phyloP scores from a whole-genome alignment of 2,329 filamentous ascomycete genomes.

The Camptophora hylomeconis region DNA sequence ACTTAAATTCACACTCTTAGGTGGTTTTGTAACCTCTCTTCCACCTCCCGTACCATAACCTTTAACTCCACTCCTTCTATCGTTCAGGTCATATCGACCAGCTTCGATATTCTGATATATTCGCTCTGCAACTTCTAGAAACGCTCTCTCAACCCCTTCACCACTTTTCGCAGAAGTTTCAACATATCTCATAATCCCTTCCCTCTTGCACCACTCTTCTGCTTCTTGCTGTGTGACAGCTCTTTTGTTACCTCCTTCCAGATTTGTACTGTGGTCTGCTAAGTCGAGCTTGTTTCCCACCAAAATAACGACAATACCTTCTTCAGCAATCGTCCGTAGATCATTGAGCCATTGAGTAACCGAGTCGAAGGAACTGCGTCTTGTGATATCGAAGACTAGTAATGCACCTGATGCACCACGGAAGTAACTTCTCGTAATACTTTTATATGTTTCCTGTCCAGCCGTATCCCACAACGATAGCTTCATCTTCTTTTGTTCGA shows the following conservation, averaged over 20 bases:
- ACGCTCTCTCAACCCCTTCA: constrained; percentile 84
- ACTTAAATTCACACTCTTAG: constrained; percentile 31
- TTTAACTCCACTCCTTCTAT: constrained; percentile 84
- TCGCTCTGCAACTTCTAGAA: constrained; percentile 82
- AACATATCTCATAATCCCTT: constrained; percentile 83
- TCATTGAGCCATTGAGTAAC: constrained; percentile 91
- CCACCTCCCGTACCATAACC: constrained; percentile 33
- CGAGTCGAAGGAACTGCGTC: constrained; percentile 71
- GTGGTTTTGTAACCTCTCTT: constrained; percentile 19
- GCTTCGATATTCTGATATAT: constrained; percentile 97
- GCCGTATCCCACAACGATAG: constrained; percentile 83
- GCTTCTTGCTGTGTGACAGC: constrained; percentile 76
- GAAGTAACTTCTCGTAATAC: constrained; percentile 87
- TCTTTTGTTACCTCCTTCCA: constrained; percentile 35
- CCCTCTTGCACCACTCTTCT: constrained; percentile 72
- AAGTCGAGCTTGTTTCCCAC: constrained; percentile 94
- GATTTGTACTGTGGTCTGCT: constrained; percentile 30
- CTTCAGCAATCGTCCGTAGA: constrained; percentile 85
- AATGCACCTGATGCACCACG: constrained; percentile 66
- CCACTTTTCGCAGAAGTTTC: constrained; percentile 95
- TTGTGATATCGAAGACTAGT: constrained; percentile 88
- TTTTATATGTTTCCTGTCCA: constrained; percentile 95
- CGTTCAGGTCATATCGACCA: constrained; percentile 87
- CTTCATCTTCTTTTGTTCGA: constrained; percentile 19
- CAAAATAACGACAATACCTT: constrained; percentile 84